Percentiles rank a stretch among this genome's conserved stretches.
phyloP scores from a whole-genome alignment of 129 eudicot species.

The Mikania micrantha region DNA sequence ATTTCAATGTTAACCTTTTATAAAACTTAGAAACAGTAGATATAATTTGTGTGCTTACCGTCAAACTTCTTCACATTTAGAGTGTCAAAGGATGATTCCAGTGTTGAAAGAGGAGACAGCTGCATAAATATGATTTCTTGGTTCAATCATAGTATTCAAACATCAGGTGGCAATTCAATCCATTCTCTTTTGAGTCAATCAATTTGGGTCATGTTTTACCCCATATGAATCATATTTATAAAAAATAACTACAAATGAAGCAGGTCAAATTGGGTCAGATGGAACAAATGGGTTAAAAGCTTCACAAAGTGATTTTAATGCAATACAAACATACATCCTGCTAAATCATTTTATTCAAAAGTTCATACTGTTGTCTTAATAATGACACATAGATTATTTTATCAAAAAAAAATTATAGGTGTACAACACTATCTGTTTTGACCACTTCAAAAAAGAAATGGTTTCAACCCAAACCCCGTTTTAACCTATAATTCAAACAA shows the following conservation, averaged over 20 bases:
- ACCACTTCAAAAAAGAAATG: no score
- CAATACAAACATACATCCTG: background rate
- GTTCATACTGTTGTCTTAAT: background rate
- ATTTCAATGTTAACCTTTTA: background rate
- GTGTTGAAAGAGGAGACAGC: constrained; percentile 78
- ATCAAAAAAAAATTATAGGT: background rate
- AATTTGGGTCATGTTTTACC: background rate
- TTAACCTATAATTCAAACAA: background rate
- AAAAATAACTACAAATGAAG: background rate
- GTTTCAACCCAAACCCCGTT: no score
- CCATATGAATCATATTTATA: background rate
- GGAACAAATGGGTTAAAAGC: background rate
- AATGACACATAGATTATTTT: background rate
- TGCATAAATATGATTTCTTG: constrained; percentile 30
- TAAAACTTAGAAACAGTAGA: background rate
- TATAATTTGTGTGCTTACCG: constrained; percentile 37
- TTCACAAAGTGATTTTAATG: background rate
- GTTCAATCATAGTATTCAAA: constrained; percentile 2
- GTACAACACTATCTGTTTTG: no score
- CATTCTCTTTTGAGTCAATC: background rate
- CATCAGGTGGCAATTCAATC: background rate
- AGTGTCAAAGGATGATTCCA: constrained; percentile 79
- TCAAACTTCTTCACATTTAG: constrained; percentile 88
- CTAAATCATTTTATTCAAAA: background rate
- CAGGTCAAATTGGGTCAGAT: background rate